Percentiles rank a stretch among this genome's conserved stretches.
phyloP scores from a whole-genome alignment of 2,329 filamentous ascomycete genomes.

The Aspergillus caelatus region DNA sequence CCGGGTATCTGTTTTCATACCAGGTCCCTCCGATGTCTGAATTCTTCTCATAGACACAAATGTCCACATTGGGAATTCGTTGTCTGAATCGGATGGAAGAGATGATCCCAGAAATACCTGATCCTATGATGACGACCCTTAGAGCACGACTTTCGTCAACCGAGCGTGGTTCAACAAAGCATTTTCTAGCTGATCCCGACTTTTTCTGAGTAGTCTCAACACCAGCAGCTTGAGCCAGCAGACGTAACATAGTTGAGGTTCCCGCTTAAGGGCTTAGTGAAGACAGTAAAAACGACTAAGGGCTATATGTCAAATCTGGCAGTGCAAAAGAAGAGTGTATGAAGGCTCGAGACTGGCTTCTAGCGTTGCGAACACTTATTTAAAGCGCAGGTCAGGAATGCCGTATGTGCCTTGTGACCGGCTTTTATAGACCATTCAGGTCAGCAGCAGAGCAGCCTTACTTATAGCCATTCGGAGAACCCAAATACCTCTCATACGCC shows the following conservation, averaged over 20 bases:
- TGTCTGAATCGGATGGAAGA: conserved; percentile 42
- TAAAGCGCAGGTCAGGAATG: background rate
- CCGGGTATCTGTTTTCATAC: conserved; percentile 41
- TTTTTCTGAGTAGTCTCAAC: background rate
- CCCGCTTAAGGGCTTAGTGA: background rate
- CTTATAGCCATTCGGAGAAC: background rate
- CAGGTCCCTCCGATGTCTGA: conserved; percentile 38
- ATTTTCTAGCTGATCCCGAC: conserved; percentile 1
- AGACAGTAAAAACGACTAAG: background rate
- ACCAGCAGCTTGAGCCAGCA: background rate
- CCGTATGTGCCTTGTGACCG: background rate
- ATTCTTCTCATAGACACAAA: conserved; percentile 41
- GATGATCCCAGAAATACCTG: conserved; percentile 44
- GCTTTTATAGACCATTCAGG: background rate
- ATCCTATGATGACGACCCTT: conserved; percentile 41
- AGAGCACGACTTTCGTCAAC: conserved; percentile 37
- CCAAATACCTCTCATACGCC: background rate
- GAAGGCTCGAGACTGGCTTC: background rate
- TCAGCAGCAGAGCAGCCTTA: background rate
- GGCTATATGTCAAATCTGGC: background rate
- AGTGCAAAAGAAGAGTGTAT: background rate
- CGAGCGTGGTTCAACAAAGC: conserved; percentile 32
- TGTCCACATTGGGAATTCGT: conserved; percentile 39
- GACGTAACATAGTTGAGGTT: background rate
- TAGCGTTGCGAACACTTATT: background rate